Conservation (phyloP, 192 early-diverging fungal genomes). For the Coemansia sp. region DNA sequence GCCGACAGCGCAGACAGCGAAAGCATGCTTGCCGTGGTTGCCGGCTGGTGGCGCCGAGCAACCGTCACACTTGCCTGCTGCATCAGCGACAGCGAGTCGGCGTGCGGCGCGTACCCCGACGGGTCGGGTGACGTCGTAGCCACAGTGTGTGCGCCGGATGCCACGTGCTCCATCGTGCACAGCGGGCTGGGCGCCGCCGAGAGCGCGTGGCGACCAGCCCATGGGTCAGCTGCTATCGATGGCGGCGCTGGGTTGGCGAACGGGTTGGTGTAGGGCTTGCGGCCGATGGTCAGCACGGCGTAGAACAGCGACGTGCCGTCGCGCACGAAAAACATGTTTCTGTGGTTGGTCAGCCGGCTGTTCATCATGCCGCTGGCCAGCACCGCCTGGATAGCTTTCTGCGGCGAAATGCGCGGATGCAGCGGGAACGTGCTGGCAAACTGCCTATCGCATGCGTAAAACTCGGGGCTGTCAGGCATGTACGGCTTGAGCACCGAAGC, state of each 20-base stretch:
- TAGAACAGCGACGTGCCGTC: conserved; percentile 46
- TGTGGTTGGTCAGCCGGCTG: conserved; percentile 42
- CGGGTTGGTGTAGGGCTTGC: conserved; percentile 36
- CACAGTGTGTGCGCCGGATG: conserved; percentile 38
- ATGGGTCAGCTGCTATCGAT: neutral
- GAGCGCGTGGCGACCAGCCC: neutral
- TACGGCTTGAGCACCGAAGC: conserved; percentile 38
- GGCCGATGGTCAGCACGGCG: conserved; percentile 28
- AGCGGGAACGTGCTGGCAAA: conserved; percentile 37
- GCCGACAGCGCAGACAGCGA: neutral
- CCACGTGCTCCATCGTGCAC: conserved; percentile 6
- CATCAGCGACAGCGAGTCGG: conserved; percentile 9
- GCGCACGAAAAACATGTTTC: conserved; percentile 54
- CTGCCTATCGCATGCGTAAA: conserved; percentile 45
- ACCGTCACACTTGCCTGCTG: neutral
- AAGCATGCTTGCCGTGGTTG: conserved; percentile 2
- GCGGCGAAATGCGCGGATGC: conserved; percentile 38
- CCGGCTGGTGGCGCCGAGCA: conserved; percentile 12
- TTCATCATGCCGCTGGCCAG: conserved; percentile 51
- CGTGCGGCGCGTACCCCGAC: conserved; percentile 5
- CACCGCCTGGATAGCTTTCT: conserved; percentile 34
- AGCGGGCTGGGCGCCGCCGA: conserved; percentile 19
- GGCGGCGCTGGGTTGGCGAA: conserved; percentile 14
- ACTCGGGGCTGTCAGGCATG: conserved; percentile 33
- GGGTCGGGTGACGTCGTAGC: conserved; percentile 47